A percentile compares a stretch with the other conserved stretches of the same genome.
Conservation (phyloP, 78 protist species). For the Dictyostelium capitatum region DNA sequence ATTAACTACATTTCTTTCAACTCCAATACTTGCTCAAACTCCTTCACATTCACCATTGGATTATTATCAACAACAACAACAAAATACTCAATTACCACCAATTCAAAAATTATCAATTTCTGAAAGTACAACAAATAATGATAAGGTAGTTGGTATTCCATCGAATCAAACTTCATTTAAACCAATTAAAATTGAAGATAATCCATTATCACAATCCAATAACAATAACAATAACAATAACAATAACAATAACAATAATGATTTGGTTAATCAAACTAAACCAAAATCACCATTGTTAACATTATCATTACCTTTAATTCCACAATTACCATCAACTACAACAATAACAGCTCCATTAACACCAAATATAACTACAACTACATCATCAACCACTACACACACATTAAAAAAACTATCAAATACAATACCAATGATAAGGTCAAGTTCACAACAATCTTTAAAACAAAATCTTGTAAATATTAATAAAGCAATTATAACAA, state of each 20-base stretch:
- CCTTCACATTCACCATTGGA: constrained; percentile 64
- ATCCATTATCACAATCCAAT: not conserved
- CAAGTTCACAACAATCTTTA: constrained; percentile 6
- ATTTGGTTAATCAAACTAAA: not conserved
- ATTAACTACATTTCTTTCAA: not conserved
- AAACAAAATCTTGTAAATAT: not conserved
- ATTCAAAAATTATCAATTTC: not conserved
- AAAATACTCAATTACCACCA: not conserved
- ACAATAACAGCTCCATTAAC: not conserved
- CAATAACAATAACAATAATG: not conserved
- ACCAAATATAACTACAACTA: too few species aligned
- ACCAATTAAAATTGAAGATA: constrained; percentile 12
- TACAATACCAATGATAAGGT: not conserved
- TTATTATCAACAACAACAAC: too few species aligned
- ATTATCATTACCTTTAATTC: constrained; percentile 4
- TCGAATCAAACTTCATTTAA: constrained; percentile 45
- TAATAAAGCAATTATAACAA: not conserved
- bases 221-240: too few species aligned
- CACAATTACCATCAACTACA: not conserved
- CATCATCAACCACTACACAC: not conserved
- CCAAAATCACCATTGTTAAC: not conserved
- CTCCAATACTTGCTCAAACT: constrained; percentile 57
- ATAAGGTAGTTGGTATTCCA: not conserved
- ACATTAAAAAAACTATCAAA: not conserved
- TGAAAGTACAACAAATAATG: not conserved